These are phyloP conservation scores for Tetrapyrgos nigripes DNA, from an alignment of 1,284 basidiomycete genomes.

Conservation along the genomic window DNA sequence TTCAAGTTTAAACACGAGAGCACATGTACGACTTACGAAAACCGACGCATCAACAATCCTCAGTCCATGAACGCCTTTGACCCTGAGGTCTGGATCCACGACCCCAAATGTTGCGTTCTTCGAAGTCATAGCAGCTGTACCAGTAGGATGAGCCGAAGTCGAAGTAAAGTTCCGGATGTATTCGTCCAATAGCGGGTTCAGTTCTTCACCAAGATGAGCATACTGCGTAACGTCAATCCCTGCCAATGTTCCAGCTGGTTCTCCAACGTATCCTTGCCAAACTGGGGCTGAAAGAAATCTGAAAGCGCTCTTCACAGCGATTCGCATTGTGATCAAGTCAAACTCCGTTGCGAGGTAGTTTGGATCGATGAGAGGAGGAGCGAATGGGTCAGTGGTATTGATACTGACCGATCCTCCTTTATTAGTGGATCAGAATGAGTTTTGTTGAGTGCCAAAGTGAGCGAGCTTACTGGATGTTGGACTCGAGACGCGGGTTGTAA, in stretches of 20 bases:
- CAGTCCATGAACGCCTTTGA: conserved; percentile 38
- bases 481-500: conserved; percentile 15
- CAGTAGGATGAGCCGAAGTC: conserved; percentile 32
- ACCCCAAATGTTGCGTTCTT: conserved; percentile 38
- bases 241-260: conserved; percentile 14
- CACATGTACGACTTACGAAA: conserved; percentile 26
- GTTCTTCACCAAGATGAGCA: neutral
- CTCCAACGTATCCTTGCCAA: conserved; percentile 40
- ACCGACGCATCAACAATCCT: conserved; percentile 46
- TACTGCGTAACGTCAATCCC: neutral
- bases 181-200: conserved; percentile 24
- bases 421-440: neutral
- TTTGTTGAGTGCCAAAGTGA: neutral
- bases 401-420: conserved; percentile 14
- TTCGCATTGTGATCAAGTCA: conserved; percentile 40
- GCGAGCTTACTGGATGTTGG: conserved; percentile 14
- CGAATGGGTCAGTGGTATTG: conserved; percentile 38
- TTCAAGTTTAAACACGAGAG: neutral
- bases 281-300: conserved; percentile 39
- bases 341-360: conserved; percentile 40
- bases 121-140: conserved; percentile 35
- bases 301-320: conserved; percentile 37
- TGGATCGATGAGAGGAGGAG: conserved; percentile 44
- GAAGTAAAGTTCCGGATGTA: conserved; percentile 24
- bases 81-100: conserved; percentile 54